A percentile compares a stretch with the other conserved stretches of the same genome.
These are phyloP conservation scores for Citrus reticulata DNA, from an alignment of 345 rosid species.

Conservation along the genomic window DNA sequence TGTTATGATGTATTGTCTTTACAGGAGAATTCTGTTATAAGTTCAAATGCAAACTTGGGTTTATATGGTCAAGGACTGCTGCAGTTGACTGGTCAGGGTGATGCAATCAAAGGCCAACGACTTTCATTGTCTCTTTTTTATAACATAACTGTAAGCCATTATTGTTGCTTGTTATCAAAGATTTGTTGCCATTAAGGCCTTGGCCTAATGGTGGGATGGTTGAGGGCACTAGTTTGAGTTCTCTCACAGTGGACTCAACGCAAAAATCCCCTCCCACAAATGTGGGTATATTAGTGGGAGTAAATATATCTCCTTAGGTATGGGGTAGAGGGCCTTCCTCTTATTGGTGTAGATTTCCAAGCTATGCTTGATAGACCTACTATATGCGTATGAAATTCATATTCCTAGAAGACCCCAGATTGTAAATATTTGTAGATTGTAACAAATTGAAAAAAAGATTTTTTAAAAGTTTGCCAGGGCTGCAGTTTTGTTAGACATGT, in stretches of 20 bases:
- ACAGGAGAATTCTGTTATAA: constrained; percentile 78
- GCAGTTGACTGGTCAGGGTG: constrained; percentile 75
- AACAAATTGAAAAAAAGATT: neutral
- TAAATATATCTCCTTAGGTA: too few relatives aligned
- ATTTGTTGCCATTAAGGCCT: neutral
- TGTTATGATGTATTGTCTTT: constrained; percentile 26
- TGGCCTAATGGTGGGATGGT: too few relatives aligned
- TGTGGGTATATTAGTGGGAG: too few relatives aligned
- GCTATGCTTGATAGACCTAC: too few relatives aligned
- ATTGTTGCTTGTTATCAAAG: constrained; percentile 10
- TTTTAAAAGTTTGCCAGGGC: neutral
- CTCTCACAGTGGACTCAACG: too few relatives aligned
- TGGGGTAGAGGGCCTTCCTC: too few relatives aligned
- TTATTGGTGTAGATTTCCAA: too few relatives aligned
- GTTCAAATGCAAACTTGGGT: constrained; percentile 85
- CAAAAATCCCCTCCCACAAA: too few relatives aligned
- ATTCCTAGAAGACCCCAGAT: too few relatives aligned
- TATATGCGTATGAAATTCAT: too few relatives aligned
- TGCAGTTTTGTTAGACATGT: neutral
- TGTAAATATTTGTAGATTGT: too few relatives aligned
- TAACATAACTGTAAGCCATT: constrained; percentile 80
- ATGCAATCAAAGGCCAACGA: constrained; percentile 90
- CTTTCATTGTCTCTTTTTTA: constrained; percentile 91
- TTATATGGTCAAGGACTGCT: constrained; percentile 93
- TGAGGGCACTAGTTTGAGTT: too few relatives aligned